Base-by-base conservation (phyloP, 805 yeast species). In the Myxozyma kluyveri region DNA sequence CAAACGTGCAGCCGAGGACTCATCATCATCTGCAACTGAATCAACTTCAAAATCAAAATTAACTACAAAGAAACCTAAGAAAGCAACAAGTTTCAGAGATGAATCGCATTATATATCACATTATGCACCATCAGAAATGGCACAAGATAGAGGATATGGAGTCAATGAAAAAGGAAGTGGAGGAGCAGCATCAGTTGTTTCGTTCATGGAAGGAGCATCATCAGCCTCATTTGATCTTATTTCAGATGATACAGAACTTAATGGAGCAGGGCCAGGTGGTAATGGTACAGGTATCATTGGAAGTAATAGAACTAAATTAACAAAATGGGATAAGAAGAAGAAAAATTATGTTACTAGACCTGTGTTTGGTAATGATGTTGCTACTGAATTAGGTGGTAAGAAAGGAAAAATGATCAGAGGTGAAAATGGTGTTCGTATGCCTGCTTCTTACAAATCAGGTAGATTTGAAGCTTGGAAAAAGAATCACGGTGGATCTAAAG, bases 371-470 rank as follows among this genome's bases (percentile, higher is more conserved):
- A 51, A 47, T 36, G 59, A 54, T 26, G 59, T 50, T n/a, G 49
- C 52, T 12, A 47, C 47, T 18, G 33, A 29, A 29, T 31, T 44
- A 52, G 57, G 60, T 7, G 59, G 59, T 6, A 55, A 55, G 50
- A 55, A 51, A 47, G 60, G 60, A 21, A 90, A 88, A 71, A 91
- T 77, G 70, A 93, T 93, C 63, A 84, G 88, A 59, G 95, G 98
- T 56, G 99, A 93, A 68, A 84, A 88, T 68, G 99, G 99, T 5
- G 89, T 85, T 63, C 81, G 80, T 66, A 81, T 93, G 44, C 96
- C 98, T 4, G 98, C 99, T 1, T 78, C 93, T 12, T 88, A 83
- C 72, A 78, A 87, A 65, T 83, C 95, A 1, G 99, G 99, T 42
- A 82, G 88, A 60, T 93, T 81, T 65, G 98, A 90, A 49, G 84